Percentiles rank a stretch among this genome's conserved stretches.
These are phyloP conservation scores for Cercospora nicotianae DNA, from an alignment of 2,329 filamentous ascomycete genomes.

Conservation along the genomic window DNA sequence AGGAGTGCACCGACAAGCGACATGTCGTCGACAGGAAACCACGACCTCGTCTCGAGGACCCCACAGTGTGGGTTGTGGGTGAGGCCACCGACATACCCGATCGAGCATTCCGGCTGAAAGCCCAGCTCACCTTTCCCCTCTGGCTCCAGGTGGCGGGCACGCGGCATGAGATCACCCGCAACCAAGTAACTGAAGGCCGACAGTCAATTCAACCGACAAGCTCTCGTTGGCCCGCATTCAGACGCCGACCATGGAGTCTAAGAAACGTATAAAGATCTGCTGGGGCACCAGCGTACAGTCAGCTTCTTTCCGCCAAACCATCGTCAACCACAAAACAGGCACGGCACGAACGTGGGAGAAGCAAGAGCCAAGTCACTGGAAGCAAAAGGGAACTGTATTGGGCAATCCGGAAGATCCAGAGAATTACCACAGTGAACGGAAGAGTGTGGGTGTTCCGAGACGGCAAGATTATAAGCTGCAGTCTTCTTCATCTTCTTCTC, in stretches of 20 bases:
- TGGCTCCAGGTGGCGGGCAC: neutral
- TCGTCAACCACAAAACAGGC: conserved; percentile 41
- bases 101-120: conserved; percentile 8
- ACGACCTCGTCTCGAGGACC: neutral
- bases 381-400: conserved; percentile 37
- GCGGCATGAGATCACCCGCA: conserved; percentile 9
- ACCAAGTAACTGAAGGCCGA: neutral
- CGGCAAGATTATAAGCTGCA: conserved; percentile 13
- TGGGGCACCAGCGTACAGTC: conserved; percentile 44
- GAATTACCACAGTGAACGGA: conserved; percentile 30
- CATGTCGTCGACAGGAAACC: neutral
- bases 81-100: neutral
- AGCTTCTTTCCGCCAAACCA: conserved; percentile 42
- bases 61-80: neutral
- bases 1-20: neutral
- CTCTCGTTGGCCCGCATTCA: conserved; percentile 12
- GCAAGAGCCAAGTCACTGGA: conserved; percentile 38
- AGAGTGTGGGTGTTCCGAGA: neutral
- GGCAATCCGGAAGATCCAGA: conserved; percentile 36
- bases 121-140: conserved; percentile 6
- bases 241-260: conserved; percentile 21
- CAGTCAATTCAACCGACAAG: conserved; percentile 3
- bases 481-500: neutral
- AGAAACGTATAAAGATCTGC: conserved; percentile 36
- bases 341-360: conserved; percentile 40